Conservation (phyloP, 306 rosid species). For the Benincasa hispida region DNA sequence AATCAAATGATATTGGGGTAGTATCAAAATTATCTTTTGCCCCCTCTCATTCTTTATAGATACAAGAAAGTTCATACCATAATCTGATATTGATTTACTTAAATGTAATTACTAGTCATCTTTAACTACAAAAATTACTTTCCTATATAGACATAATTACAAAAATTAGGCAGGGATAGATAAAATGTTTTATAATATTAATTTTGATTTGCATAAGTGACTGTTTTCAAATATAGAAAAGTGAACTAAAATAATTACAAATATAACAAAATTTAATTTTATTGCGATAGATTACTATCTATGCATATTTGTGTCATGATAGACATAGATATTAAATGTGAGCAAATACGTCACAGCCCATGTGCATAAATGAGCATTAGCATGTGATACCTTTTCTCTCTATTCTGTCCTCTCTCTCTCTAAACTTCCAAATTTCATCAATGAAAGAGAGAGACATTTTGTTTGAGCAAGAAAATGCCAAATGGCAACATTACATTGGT, state of each 20-base stretch:
- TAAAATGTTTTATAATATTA: background rate
- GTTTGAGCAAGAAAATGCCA: background rate
- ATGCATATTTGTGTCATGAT: no score
- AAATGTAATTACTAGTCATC: background rate
- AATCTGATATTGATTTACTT: background rate
- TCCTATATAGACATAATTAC: background rate
- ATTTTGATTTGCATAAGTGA: background rate
- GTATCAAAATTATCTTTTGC: background rate
- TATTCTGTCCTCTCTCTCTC: background rate
- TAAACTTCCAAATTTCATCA: background rate
- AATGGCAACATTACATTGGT: background rate
- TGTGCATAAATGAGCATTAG: background rate
- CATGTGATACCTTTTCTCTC: constrained; percentile 2
- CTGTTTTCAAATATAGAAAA: no score
- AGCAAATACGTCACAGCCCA: background rate
- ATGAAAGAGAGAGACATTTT: background rate
- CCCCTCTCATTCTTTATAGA: background rate
- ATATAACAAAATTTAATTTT: no score
- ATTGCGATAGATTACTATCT: no score
- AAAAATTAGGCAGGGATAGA: background rate
- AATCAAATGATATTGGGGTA: no score
- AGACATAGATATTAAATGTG: background rate
- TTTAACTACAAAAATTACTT: no score
- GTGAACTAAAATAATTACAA: no score
- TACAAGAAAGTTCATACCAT: background rate